Conservation (phyloP, 352 stramenopile genomes). For the Elongisporangium prolatum region DNA sequence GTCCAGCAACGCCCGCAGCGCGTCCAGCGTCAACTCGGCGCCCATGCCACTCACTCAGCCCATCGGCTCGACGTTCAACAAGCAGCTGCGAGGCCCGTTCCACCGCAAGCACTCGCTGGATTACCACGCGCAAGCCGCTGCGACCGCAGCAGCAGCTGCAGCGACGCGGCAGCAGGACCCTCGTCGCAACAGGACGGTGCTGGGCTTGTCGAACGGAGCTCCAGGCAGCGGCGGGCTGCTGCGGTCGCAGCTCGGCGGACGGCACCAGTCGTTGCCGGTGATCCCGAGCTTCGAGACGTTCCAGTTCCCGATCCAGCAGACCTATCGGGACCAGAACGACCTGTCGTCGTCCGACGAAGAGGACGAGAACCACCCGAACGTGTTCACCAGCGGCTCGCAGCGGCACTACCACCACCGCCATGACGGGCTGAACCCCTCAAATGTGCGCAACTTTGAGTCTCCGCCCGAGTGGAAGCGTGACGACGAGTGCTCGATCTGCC, state of each 20-base stretch:
- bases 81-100: conserved; percentile 16
- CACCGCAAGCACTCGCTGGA: conserved; percentile 40
- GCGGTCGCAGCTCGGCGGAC: conserved; percentile 9
- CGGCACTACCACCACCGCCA: background rate
- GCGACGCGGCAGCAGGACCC: conserved; percentile 15
- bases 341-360: background rate
- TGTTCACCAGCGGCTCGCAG: background rate
- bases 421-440: background rate
- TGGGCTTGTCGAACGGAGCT: background rate
- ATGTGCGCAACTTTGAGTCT: conserved; percentile 27
- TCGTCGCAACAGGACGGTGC: background rate
- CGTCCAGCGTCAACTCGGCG: conserved; percentile 26
- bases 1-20: conserved; percentile 28
- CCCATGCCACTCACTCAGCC: conserved; percentile 13
- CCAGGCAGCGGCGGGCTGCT: background rate
- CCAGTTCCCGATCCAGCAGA: conserved; percentile 6
- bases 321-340: background rate
- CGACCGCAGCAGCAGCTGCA: conserved; percentile 11
- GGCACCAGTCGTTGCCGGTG: conserved; percentile 49
- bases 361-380: conserved; percentile 7
- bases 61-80: conserved; percentile 8
- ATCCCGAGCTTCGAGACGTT: conserved; percentile 49
- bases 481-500: conserved; percentile 75
- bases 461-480: conserved; percentile 73
- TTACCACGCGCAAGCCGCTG: conserved; percentile 14